Evolutionary conservation across 169 alveolate species (phyloP).

Genomic region (Cryptosporidium ryanae): DNA sequence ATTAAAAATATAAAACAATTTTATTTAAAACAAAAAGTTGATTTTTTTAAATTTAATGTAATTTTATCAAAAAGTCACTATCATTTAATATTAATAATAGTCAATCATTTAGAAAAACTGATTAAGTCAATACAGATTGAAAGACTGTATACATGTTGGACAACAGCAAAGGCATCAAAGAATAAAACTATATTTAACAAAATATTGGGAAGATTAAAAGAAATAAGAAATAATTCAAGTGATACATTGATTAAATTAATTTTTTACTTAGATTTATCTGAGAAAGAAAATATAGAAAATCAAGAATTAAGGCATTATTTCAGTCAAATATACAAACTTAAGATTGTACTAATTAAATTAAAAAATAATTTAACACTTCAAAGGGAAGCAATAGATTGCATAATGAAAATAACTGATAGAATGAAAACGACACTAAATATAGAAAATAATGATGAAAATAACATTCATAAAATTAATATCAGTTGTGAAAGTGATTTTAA

Average conservation of each 20-base stretch:
- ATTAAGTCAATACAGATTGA: constrained; percentile 50
- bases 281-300: not conserved
- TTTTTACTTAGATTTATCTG: not conserved
- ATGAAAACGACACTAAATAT: not conserved
- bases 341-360: not conserved
- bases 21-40: not conserved
- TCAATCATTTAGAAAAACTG: constrained; percentile 16
- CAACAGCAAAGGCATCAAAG: constrained; percentile 46
- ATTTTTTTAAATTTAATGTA: not conserved
- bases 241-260: not conserved
- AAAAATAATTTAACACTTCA: constrained; percentile 34
- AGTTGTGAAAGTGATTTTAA: not conserved
- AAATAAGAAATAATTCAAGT: constrained; percentile 6
- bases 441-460: not conserved
- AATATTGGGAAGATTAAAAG: constrained; percentile 6
- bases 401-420: constrained; percentile 31
- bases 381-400: constrained; percentile 70
- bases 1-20: not conserved
- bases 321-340: not conserved
- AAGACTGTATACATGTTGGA: constrained; percentile 64
- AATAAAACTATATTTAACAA: not conserved
- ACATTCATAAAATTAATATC: not conserved
- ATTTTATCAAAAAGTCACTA: not conserved
- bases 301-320: not conserved
- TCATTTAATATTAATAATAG: not conserved